Evolutionary conservation across 1,284 basidiomycete species (phyloP), one percentile per base, ranked within the genome.

Genomic region (Austroboletus niveus): DNA sequence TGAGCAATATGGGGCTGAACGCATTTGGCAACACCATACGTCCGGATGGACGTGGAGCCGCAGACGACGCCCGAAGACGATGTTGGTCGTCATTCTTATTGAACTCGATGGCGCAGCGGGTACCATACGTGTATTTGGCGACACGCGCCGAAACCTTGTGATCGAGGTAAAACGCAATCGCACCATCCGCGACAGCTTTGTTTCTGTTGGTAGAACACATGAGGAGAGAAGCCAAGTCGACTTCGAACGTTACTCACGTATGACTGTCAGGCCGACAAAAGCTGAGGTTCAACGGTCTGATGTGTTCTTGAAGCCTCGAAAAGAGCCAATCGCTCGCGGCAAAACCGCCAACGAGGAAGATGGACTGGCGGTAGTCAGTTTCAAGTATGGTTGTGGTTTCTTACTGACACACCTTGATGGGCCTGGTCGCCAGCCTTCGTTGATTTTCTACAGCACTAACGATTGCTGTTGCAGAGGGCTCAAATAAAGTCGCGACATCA

Each of bases 251-350:
- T 14, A 58, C 75, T 49, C 49, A 79, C 78, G 74, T 71, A 51
- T 77, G 72, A 24, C 64, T 71, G 43, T 79, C 76, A 12, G 77
- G 78, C 3, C 77, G 70, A 53, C 68, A 68, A 32, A 81, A 63
- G 1, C 55, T 57, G 39, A 78, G 47, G 1, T 63, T 63, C 59
- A 73, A 11, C 35, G 62, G 48, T 7, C 47, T 49, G 12, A 75
- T 56, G 11, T 60, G 53, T 0, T 50, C 52, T 40, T 68, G 60
- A 11, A 75, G 49, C 30, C 45, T 56, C 2, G 55, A 54, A 42
- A 69, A 72, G 5, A 75, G 60, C 65, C 66, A 75, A 31, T 73
- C 66, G 17, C 62, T 75, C 4, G 69, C 71, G 0, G 72, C 69
- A 40, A 75, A 75, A 24, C 71, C 69, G 1, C 73, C 74, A 1